Percentiles rank a stretch among this genome's conserved stretches.
These are phyloP conservation scores for Nakazawaea populi DNA, from an alignment of 805 yeast genomes.

Conservation along the genomic window DNA sequence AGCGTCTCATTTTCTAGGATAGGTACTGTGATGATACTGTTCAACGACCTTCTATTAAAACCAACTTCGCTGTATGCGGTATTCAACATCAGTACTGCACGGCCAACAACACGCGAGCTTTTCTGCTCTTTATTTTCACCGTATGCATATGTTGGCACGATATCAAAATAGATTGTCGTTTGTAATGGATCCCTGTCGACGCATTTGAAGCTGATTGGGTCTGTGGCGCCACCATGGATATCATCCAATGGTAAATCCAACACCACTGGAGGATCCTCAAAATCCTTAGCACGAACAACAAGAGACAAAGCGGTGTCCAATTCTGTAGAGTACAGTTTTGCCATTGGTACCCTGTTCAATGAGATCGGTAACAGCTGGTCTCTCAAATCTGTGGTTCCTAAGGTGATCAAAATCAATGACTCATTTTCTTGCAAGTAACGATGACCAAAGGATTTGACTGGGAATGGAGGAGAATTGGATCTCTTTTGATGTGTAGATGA, in stretches of 20 bases:
- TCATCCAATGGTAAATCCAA: constrained; percentile 83
- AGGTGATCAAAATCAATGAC: constrained; percentile 68
- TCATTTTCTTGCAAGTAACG: constrained; percentile 59
- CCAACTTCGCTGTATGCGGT: constrained; percentile 65
- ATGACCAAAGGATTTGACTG: constrained; percentile 84
- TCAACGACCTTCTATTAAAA: constrained; percentile 55
- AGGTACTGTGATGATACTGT: constrained; percentile 64
- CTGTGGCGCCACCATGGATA: constrained; percentile 58
- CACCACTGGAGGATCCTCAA: constrained; percentile 51
- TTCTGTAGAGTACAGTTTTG: constrained; percentile 75
- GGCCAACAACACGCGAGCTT: constrained; percentile 51
- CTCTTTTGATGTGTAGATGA: constrained; percentile 11
- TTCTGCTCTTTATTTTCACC: constrained; percentile 18
- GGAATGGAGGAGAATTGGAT: constrained; percentile 32
- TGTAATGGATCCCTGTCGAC: constrained; percentile 41
- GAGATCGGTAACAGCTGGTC: constrained; percentile 53
- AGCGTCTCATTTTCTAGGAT: constrained; percentile 66
- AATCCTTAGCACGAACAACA: constrained; percentile 41
- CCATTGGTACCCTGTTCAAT: constrained; percentile 66
- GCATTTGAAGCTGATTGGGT: constrained; percentile 70
- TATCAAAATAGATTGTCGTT: constrained; percentile 67
- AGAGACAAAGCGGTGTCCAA: constrained; percentile 84
- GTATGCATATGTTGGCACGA: constrained; percentile 80
- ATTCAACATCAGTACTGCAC: constrained; percentile 74
- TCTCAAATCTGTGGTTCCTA: constrained; percentile 82